Base-by-base conservation (phyloP, 2,329 filamentous ascomycete genomes). In the Microdochium nivale region DNA sequence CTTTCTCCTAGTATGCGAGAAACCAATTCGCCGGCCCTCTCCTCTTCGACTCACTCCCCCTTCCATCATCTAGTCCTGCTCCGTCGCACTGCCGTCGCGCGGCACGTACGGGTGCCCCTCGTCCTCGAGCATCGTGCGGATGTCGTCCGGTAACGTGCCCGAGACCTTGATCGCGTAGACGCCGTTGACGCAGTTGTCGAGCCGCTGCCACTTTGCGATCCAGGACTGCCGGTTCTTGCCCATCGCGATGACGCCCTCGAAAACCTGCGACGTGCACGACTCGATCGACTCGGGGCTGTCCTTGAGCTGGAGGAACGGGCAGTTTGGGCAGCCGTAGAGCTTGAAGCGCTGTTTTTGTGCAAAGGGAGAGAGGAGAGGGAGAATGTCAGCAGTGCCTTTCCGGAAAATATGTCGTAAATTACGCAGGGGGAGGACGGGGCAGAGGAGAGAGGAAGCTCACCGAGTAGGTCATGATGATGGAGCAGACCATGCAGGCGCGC, bases 401-500 rank as follows among this genome's bases (percentile, higher is more conserved):
- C n/a, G n/a, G n/a, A n/a, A n/a, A n/a, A n/a, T n/a, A n/a, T n/a
- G n/a, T n/a, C n/a, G n/a, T n/a, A n/a, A 43, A 30, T 19, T 48
- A 10, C 13, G 47, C 11, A 44, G 23, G 24, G 50, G 48, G 50
- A 48, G 30, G 56, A 32, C 49, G 51, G 49, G 30, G 52, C 48
- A 52, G 53, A 27, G 55, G 50, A 30, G 52, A 49, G 50, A 21
- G 27, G 37, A 46, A 14, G 67, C 79, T 60, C 74, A 90, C 87
- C 59, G 78, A 78, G 64, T 86, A 83, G 55, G 88, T 86, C 77
- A 92, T 90, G 58, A 97, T 89, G 66, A 97, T 87, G 51, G 90
- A 92, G 81, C 94, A 99, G 60, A 97, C 90, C 90, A 99, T 96
- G 78, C 94, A 99, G 64, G 94, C 94, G 71, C 94, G 91, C 60